A percentile compares a stretch with the other conserved stretches of the same genome.
These are phyloP conservation scores for Cryphonectria japonica DNA, from an alignment of 2,329 filamentous ascomycete genomes.

Conservation along the genomic window DNA sequence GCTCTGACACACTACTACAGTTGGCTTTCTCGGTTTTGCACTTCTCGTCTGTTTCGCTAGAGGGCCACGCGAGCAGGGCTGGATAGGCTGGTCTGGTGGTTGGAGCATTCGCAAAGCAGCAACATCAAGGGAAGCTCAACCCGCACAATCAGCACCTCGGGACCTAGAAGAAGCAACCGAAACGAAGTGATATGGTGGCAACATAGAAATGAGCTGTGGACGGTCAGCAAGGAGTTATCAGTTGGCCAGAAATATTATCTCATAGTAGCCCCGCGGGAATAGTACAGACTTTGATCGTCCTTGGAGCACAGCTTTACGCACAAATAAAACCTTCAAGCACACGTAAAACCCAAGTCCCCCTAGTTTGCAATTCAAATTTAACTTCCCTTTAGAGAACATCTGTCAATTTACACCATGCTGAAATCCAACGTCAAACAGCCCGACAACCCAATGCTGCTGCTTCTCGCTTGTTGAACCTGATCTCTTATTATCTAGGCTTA, in stretches of 20 bases:
- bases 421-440: background rate
- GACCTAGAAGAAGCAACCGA: background rate
- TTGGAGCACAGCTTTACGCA: background rate
- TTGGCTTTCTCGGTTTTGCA: constrained; percentile 44
- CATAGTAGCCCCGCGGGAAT: background rate
- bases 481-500: background rate
- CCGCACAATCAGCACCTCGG: background rate
- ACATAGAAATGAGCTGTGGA: background rate
- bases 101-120: constrained; percentile 41
- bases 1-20: constrained; percentile 25
- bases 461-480: background rate
- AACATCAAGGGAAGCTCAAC: background rate
- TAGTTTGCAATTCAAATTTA: background rate
- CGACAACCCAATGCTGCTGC: background rate
- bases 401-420: background rate
- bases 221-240: background rate
- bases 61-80: constrained; percentile 46
- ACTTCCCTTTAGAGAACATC: background rate
- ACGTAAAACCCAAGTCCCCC: too few species aligned
- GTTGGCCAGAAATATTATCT: background rate
- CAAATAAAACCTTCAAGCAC: too few species aligned
- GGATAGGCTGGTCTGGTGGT: constrained; percentile 49
- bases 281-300: background rate
- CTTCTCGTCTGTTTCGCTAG: constrained; percentile 42
- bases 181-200: background rate